phyloP scores from a whole-genome alignment of 441 rosid species.

The Syzygium syzygioides region DNA sequence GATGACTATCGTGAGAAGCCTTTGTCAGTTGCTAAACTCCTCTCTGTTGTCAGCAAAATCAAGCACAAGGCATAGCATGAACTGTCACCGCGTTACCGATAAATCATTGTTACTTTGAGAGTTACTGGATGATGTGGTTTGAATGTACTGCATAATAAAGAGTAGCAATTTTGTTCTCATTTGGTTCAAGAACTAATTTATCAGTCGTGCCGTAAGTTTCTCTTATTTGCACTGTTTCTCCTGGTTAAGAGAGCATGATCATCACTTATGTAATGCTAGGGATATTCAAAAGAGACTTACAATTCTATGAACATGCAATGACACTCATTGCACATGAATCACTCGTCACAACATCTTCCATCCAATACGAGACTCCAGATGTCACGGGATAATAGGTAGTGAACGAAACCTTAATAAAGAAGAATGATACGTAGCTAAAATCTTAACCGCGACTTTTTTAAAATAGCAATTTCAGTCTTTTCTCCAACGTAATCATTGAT shows the following conservation, averaged over 20 bases:
- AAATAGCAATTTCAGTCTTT: background rate
- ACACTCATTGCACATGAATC: background rate
- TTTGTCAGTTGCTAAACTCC: background rate
- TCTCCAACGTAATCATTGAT: background rate
- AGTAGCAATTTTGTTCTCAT: background rate
- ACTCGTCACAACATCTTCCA: background rate
- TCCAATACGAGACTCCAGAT: background rate
- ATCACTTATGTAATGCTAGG: background rate
- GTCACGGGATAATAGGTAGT: background rate
- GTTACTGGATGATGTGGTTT: background rate
- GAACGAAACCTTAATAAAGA: background rate
- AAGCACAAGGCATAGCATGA: background rate
- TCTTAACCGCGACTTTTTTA: background rate
- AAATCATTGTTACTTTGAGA: background rate
- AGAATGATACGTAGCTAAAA: background rate
- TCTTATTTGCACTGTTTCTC: background rate
- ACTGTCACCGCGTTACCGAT: background rate
- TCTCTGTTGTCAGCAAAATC: background rate
- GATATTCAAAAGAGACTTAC: background rate
- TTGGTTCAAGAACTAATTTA: background rate
- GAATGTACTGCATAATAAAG: background rate
- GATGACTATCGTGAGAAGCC: conserved; percentile 15
- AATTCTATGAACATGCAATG: background rate
- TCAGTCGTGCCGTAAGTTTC: background rate
- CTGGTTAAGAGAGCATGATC: background rate